phyloP scores from a whole-genome alignment of 2,329 filamentous ascomycete species.

The Ascochyta lentis region DNA sequence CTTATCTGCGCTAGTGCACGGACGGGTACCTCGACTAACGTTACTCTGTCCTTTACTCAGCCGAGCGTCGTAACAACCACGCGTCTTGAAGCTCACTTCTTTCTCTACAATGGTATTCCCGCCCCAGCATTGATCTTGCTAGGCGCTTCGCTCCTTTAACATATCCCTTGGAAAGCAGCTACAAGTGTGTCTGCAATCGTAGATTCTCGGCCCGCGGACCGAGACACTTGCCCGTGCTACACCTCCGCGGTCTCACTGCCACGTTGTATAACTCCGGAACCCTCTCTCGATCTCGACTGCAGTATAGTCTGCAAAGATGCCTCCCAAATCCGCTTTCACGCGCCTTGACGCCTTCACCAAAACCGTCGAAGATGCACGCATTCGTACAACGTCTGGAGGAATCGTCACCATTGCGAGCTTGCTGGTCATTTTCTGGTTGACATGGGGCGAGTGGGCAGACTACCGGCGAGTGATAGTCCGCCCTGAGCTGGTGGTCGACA shows the following conservation, averaged over 20 bases:
- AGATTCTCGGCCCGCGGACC: constrained; percentile 7
- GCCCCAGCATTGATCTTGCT: constrained; percentile 31
- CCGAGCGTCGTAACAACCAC: constrained; percentile 34
- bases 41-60: constrained; percentile 43
- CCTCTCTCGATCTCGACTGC: background rate
- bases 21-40: constrained; percentile 25
- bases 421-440: constrained; percentile 83
- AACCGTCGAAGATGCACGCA: constrained; percentile 95
- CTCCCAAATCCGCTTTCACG: constrained; percentile 90
- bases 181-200: constrained; percentile 24
- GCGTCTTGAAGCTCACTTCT: constrained; percentile 29
- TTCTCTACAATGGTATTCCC: constrained; percentile 32
- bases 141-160: constrained; percentile 27
- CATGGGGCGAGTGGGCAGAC: constrained; percentile 95
- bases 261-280: constrained; percentile 12
- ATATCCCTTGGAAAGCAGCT: constrained; percentile 4
- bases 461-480: constrained; percentile 86
- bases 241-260: constrained; percentile 22
- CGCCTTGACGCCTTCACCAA: constrained; percentile 99
- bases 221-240: constrained; percentile 19
- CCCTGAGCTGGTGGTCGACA: constrained; percentile 94
- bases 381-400: constrained; percentile 94
- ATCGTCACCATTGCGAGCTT: constrained; percentile 93
- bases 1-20: constrained; percentile 23
- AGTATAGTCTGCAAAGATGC: constrained; percentile 63